Evolutionary conservation across 1,139 yeast genomes (phyloP), one percentile per base, ranked within the genome.

Genomic region (Candida frijolesensis): DNA sequence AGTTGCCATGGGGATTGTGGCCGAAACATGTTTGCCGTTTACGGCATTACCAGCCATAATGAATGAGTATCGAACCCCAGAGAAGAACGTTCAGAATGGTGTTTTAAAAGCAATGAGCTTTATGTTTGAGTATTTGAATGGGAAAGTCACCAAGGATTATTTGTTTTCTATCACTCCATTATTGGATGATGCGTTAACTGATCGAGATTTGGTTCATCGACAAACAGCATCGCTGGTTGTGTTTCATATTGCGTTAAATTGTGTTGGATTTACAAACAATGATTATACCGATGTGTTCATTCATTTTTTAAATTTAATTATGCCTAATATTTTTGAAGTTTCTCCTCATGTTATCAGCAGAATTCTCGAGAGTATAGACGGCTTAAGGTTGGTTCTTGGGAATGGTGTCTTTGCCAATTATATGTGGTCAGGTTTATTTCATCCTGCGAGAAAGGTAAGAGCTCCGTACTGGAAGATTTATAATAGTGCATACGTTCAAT

Each of bases 1-100:
- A 1, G 98, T 95, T 41, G 99, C 99, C 0, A 89, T 95, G 59
- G 99, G 97, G 35, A 92, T 95, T 60, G 96, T 95, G 12, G 98
- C 99, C 0, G 96, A 92, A 51, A 84, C 88, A 0, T 94, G 99
- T 70, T 83, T 89, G 0, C 97, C 99, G 0, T 94, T 89, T 66
- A 89, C 98, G 0, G 96, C 94, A 0, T 68, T 95, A n/a, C 99
- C 99, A 0, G 96, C 97, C 0, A 73, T 95, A 43, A 89, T 95
- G 96, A 92, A 94, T 65, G 99, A 94, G 65, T 95, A 94, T 63
- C 78, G 96, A 49, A 88, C 89, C 4, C 97, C 97, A 0, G 98
- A 94, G 57, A 83, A 86, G 51, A 92, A 92, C 62, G 97, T 94
- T 6, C 98, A 94, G 64, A 94, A 94, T 65, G 99, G 99, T 73